These are phyloP conservation scores for Jaapia argillacea DNA, from an alignment of 768 basidiomycete genomes.

Conservation along the genomic window DNA sequence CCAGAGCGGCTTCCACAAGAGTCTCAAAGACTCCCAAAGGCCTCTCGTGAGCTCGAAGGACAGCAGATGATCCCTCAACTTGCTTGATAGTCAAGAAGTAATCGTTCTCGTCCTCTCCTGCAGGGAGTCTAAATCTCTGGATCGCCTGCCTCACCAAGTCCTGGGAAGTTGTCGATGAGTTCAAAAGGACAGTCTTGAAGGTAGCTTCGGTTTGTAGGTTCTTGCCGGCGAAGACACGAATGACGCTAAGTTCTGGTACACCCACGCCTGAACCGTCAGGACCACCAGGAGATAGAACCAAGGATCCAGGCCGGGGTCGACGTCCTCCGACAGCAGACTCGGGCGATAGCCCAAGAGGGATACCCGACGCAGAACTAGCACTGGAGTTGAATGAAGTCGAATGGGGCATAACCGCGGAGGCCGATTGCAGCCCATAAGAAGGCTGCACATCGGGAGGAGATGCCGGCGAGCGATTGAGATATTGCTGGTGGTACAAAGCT, in stretches of 20 bases:
- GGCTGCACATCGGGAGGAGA: slow-evolving; percentile 67
- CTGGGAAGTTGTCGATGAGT: slow-evolving; percentile 69
- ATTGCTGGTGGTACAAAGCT: slow-evolving; percentile 76
- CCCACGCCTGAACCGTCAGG: slow-evolving; percentile 51
- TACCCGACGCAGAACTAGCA: slow-evolving; percentile 28
- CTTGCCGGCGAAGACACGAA: slow-evolving; percentile 92
- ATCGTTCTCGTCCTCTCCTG: slow-evolving; percentile 41
- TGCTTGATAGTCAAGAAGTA: slow-evolving; percentile 94
- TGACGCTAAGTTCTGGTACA: slow-evolving; percentile 83
- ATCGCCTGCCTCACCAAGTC: slow-evolving; percentile 90
- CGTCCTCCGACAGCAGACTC: slow-evolving; percentile 16
- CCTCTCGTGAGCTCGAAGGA: slow-evolving; percentile 59
- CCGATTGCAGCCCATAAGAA: slow-evolving; percentile 70
- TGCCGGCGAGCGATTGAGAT: slow-evolving; percentile 79
- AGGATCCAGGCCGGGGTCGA: slow-evolving; percentile 67
- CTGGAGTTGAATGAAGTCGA: slow-evolving; percentile 31
- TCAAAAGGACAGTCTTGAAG: slow-evolving; percentile 95
- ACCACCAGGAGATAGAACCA: slow-evolving; percentile 53
- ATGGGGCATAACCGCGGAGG: slow-evolving; percentile 51
- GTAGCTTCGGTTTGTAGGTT: slow-evolving; percentile 89
- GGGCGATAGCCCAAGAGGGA: slow-evolving; percentile 36
- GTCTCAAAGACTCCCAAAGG: slow-evolving; percentile 88
- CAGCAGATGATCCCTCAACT: slow-evolving; percentile 78
- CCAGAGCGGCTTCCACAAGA: slow-evolving; percentile 71
- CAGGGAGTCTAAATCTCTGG: slow-evolving; percentile 82